Evolutionary conservation across 495 filamentous ascomycete genomes (phyloP).

Genomic region (Lasiosphaeria miniovina): DNA sequence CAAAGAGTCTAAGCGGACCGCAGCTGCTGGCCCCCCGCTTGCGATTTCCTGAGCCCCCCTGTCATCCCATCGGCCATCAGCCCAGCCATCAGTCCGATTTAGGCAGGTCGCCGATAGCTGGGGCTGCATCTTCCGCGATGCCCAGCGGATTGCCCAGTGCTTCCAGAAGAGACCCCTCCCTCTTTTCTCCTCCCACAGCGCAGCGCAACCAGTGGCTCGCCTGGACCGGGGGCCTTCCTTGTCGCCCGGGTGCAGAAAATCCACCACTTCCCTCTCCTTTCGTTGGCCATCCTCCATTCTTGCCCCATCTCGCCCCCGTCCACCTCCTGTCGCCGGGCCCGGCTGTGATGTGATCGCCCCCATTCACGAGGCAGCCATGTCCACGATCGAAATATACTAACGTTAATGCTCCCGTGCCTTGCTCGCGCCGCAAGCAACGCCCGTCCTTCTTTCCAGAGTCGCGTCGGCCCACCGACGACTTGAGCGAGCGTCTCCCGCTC

Average conservation of each 20-base stretch:
- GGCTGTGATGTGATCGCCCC: slow-evolving; percentile 1
- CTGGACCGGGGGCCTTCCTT: background rate
- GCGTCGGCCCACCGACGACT: slow-evolving; percentile 8
- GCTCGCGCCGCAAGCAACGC: slow-evolving; percentile 4
- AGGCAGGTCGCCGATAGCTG: slow-evolving; percentile 34
- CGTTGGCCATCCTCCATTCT: background rate
- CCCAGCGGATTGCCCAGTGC: slow-evolving; percentile 20
- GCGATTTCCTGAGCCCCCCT: slow-evolving; percentile 21
- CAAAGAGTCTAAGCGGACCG: background rate
- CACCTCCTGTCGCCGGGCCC: background rate
- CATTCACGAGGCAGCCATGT: slow-evolving; percentile 26
- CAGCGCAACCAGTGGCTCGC: background rate
- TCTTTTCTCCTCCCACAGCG: slow-evolving; percentile 10
- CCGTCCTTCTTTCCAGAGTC: background rate
- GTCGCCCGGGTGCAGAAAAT: slow-evolving; percentile 7
- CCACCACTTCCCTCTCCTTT: slow-evolving; percentile 9
- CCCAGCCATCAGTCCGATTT: slow-evolving; percentile 37
- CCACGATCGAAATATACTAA: slow-evolving; percentile 24
- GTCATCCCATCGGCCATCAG: slow-evolving; percentile 24
- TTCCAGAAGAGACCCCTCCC: slow-evolving; percentile 21
- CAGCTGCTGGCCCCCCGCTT: slow-evolving; percentile 24
- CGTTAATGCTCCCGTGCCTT: slow-evolving; percentile 18
- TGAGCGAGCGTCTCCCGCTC: slow-evolving; percentile 15
- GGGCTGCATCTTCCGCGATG: slow-evolving; percentile 30
- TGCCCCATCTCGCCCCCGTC: slow-evolving; percentile 7